Conservation (phyloP, 202 grass and related monocot species). For the Setaria italica region DNA sequence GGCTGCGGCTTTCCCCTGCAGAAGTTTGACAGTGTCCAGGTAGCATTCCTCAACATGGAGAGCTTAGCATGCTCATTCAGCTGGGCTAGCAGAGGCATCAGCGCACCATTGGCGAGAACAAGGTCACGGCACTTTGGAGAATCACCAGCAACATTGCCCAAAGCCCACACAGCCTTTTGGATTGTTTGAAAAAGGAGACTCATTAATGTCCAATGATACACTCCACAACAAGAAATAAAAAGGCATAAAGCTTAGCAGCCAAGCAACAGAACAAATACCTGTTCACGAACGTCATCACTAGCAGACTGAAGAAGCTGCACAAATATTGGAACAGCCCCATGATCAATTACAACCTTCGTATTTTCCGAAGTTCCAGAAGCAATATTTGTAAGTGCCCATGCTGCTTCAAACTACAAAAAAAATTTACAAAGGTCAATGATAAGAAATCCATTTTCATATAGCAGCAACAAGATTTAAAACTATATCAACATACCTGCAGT, state of each 20-base stretch:
- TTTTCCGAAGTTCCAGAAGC: constrained; percentile 96
- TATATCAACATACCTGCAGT: constrained; percentile 66
- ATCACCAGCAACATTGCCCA: constrained; percentile 97
- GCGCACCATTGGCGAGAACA: constrained; percentile 79
- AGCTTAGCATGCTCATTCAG: constrained; percentile 91
- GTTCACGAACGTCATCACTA: constrained; percentile 93
- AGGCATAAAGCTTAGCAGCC: neutral
- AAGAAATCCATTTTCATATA: constrained; percentile 34
- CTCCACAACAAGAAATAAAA: constrained; percentile 17
- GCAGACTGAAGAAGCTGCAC: constrained; percentile 88
- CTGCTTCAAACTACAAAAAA: constrained; percentile 84
- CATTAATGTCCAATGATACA: constrained; percentile 19
- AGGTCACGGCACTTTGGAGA: constrained; percentile 90
- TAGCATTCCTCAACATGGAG: constrained; percentile 98
- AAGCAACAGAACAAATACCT: constrained; percentile 63
- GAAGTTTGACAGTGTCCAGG: constrained; percentile 96
- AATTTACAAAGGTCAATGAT: neutral
- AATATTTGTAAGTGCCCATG: constrained; percentile 99
- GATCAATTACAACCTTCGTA: constrained; percentile 95
- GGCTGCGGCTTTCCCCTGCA: constrained; percentile 98
- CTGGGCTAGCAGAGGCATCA: constrained; percentile 82
- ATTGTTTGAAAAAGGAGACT: constrained; percentile 29
- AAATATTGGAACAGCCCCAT: constrained; percentile 95
- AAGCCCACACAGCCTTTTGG: constrained; percentile 88
- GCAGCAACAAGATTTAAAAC: neutral